Percentiles rank a stretch among this genome's conserved stretches.
Conservation (phyloP, 1,139 yeast species). For the Yamadazyma mexicana region DNA sequence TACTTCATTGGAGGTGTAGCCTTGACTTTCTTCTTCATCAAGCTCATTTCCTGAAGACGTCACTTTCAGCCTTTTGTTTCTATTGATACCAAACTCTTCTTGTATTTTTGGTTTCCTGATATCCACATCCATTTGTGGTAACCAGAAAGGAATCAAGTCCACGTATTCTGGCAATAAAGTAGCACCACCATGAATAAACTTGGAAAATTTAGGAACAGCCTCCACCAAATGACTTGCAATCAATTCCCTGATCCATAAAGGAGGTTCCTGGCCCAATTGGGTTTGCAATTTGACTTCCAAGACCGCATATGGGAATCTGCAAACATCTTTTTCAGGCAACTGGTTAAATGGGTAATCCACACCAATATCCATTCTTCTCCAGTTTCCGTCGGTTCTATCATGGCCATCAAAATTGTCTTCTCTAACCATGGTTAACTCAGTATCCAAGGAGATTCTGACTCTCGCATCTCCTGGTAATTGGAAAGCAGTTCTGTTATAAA, state of each 20-base stretch:
- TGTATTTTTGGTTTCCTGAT: slow-evolving; percentile 83
- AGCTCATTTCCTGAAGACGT: slow-evolving; percentile 51
- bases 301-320: slow-evolving; percentile 95
- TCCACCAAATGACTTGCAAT: slow-evolving; percentile 91
- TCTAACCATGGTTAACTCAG: slow-evolving; percentile 93
- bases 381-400: slow-evolving; percentile 86
- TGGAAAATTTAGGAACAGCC: slow-evolving; percentile 96
- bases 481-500: slow-evolving; percentile 97
- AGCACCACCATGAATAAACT: slow-evolving; percentile 95
- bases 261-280: slow-evolving; percentile 98
- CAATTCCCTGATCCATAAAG: slow-evolving; percentile 92
- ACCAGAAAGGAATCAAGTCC: slow-evolving; percentile 89
- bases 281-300: slow-evolving; percentile 96
- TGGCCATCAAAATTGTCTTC: slow-evolving; percentile 94
- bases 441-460: slow-evolving; percentile 95
- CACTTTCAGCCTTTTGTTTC: slow-evolving; percentile 32
- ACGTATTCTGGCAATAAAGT: slow-evolving; percentile 80
- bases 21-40: slow-evolving; percentile 49
- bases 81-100: slow-evolving; percentile 58
- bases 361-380: slow-evolving; percentile 99
- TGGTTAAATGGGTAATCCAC: slow-evolving; percentile 94
- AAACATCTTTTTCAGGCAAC: slow-evolving; percentile 78
- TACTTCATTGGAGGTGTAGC: slow-evolving; percentile 37
- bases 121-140: slow-evolving; percentile 97
- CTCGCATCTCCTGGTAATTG: slow-evolving; percentile 99